A percentile compares a stretch with the other conserved stretches of the same genome.
phyloP scores from a whole-genome alignment of 225 moss, liverwort and hornwort genomes.

The Polytrichum commune region DNA sequence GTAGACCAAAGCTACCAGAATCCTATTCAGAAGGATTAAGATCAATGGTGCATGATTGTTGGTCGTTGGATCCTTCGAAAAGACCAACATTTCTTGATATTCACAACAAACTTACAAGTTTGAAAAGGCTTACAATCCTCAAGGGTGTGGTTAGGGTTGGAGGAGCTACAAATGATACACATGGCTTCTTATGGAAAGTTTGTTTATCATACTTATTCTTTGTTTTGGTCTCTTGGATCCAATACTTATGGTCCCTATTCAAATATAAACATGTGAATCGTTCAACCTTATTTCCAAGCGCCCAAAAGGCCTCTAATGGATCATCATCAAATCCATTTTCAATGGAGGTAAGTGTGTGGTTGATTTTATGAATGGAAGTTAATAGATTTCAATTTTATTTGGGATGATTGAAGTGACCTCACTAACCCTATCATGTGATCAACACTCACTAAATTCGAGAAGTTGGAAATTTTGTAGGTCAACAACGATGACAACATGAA shows the following conservation, averaged over 20 bases:
- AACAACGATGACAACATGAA: neutral
- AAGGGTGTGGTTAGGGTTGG: neutral
- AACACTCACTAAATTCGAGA: neutral
- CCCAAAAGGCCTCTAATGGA: neutral
- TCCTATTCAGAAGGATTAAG: conserved; percentile 7
- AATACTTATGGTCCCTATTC: no score
- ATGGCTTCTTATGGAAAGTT: neutral
- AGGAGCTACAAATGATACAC: neutral
- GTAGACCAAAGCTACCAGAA: no score
- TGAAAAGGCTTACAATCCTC: no score
- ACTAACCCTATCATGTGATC: neutral
- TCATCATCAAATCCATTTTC: neutral
- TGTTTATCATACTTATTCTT: neutral
- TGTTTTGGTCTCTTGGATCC: neutral
- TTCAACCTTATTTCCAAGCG: neutral
- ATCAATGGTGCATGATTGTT: conserved; percentile 30
- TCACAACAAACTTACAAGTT: neutral
- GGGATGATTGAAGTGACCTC: neutral
- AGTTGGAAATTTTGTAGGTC: neutral
- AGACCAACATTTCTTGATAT: conserved; percentile 33
- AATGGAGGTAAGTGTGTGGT: neutral
- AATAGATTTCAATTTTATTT: neutral
- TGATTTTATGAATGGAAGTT: neutral
- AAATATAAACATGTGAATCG: neutral
- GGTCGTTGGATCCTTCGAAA: conserved; percentile 18